Base-by-base conservation (phyloP, 768 basidiomycete genomes). In the Austroboletus festivus region DNA sequence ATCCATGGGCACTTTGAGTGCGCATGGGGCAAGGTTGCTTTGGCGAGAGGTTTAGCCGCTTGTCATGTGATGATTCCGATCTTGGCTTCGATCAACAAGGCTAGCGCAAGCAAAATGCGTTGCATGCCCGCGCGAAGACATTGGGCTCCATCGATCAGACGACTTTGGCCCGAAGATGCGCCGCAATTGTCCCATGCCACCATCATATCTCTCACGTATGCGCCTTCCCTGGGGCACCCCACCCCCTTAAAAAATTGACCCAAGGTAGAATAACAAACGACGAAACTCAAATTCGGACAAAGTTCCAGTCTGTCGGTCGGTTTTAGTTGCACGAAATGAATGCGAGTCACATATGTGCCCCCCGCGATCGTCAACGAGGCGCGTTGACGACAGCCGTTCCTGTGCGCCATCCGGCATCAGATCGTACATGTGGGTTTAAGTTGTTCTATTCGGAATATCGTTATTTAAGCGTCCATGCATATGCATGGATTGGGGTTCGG, bases 11-110 rank as follows among this genome's bases (percentile, higher is more conserved):
- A 9, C n/a, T n/a, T 38, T 16, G 8, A 15, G 20, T 6, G 5
- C 16, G 35, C 7, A 13, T 37, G 35, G 35, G 35, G 35, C 16
- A 18, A 12, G 16, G n/a, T n/a, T n/a, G n/a, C n/a, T n/a, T 19
- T 37, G 35, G 7, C 18, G 35, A 37, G 18, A n/a, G 6, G 16
- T 37, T 37, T 37, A 18, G 18, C 16, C 22, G 24, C 7, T 7
- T 13, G 31, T 44, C 44, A 50, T 18, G 33, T 21, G 44, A 40
- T 16, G 30, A 19, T 22, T 15, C 11, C n/a, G 45, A 7, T 7
- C 35, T 3, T 19, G 43, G 13, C 42, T 45, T 42, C 46, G 38
- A 20, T 12, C 31, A 38, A 52, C 49, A 56, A 56, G 42, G 54
- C 52, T 56, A 47, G 31, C 48, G 42, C 54, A 34, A 23, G n/a